These are phyloP conservation scores for Pythium rhizo-oryzae DNA, from an alignment of 352 stramenopile species.

Conservation along the genomic window DNA sequence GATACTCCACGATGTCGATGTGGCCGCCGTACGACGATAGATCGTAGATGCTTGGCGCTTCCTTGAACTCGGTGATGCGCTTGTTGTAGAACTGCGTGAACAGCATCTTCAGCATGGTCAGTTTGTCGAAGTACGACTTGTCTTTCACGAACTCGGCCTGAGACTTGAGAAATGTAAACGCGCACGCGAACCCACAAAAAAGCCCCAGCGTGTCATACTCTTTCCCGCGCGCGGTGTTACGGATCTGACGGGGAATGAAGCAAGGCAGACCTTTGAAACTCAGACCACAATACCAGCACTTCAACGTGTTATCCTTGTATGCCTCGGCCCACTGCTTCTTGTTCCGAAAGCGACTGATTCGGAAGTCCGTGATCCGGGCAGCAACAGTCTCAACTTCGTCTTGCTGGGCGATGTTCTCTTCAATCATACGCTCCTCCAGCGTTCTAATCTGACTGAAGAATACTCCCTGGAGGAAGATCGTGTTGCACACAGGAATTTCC, in stretches of 20 bases:
- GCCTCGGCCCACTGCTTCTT: conserved; percentile 10
- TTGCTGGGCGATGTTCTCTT: conserved; percentile 3
- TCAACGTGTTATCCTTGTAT: conserved; percentile 3
- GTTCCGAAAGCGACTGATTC: background rate
- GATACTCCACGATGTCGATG: conserved; percentile 1
- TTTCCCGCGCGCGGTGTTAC: background rate
- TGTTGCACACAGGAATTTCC: conserved; percentile 12
- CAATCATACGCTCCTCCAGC: conserved; percentile 2
- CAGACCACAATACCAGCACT: conserved; percentile 11
- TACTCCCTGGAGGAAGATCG: conserved; percentile 5
- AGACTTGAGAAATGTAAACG: conserved; percentile 8
- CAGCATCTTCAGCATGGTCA: conserved; percentile 11
- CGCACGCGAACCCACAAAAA: conserved; percentile 9
- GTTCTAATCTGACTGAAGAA: conserved; percentile 10
- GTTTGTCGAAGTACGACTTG: conserved; percentile 7
- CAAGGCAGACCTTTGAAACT: conserved; percentile 6
- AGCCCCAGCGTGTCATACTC: conserved; percentile 7
- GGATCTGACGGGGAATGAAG: conserved; percentile 8
- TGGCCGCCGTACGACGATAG: background rate
- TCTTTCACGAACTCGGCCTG: conserved; percentile 9
- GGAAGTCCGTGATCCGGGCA: no score
- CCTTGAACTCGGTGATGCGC: conserved; percentile 5
- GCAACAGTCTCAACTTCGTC: background rate
- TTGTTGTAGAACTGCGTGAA: conserved; percentile 13
- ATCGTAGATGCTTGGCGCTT: background rate